These are phyloP conservation scores for Calonectria leucothoes DNA, from an alignment of 2,329 filamentous ascomycete species.

Conservation along the genomic window DNA sequence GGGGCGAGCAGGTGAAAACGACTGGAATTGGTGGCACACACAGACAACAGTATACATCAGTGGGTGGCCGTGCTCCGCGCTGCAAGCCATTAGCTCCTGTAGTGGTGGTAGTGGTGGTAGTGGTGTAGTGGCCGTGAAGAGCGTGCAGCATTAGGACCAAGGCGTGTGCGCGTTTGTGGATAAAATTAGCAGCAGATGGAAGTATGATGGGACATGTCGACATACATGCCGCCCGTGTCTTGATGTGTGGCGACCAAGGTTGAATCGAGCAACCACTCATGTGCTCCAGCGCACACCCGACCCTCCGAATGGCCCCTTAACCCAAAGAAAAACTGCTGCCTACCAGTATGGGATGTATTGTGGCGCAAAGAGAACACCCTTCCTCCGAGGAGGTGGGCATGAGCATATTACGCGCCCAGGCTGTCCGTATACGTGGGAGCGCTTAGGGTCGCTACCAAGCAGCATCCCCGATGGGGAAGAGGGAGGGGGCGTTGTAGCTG, in stretches of 20 bases:
- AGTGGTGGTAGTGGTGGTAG: background rate
- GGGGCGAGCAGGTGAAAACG: background rate
- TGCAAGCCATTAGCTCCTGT: slow-evolving; percentile 4
- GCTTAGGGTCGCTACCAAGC: background rate
- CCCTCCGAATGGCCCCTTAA: background rate
- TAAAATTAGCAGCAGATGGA: slow-evolving; percentile 25
- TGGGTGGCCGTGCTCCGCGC: background rate
- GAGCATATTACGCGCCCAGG: background rate
- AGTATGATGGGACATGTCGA: background rate
- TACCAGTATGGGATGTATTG: background rate
- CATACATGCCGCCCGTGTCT: slow-evolving; percentile 5
- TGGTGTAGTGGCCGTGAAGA: background rate
- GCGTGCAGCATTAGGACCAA: slow-evolving; percentile 10
- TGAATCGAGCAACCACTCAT: slow-evolving; percentile 9
- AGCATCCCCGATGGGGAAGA: background rate
- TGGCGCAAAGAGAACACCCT: slow-evolving; percentile 9
- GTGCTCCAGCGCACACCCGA: background rate
- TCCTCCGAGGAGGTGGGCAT: background rate
- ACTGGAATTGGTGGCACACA: background rate
- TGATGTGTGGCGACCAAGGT: slow-evolving; percentile 7
- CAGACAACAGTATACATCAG: background rate
- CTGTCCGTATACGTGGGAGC: background rate
- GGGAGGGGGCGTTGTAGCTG: background rate
- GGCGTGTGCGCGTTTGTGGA: background rate
- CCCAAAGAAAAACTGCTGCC: background rate